These are phyloP conservation scores for Exophiala aquamarina DNA, from an alignment of 2,329 filamentous ascomycete species.

Conservation along the genomic window DNA sequence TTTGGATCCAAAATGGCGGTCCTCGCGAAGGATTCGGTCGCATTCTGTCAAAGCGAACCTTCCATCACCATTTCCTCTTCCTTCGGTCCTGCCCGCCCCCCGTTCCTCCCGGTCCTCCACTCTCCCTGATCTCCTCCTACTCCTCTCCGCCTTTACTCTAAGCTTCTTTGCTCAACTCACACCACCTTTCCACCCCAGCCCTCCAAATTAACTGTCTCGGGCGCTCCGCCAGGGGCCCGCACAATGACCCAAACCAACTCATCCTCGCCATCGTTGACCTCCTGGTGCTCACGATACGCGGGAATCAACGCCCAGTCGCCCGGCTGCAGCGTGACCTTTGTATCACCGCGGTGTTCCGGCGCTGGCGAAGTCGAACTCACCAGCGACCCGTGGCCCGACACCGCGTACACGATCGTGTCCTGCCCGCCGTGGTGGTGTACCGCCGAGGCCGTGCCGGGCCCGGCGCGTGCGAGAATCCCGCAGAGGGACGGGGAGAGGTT, in stretches of 20 bases:
- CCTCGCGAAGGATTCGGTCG: too few species aligned
- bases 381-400: constrained; percentile 61
- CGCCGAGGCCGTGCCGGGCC: too few species aligned
- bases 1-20: too few species aligned
- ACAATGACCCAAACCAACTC: constrained; percentile 67
- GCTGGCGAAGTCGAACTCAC: constrained; percentile 35
- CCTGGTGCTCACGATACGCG: constrained; percentile 69
- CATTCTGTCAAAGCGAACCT: too few species aligned
- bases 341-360: constrained; percentile 53
- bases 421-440: too few species aligned
- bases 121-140: too few species aligned
- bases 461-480: too few species aligned
- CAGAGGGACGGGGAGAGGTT: constrained; percentile 66
- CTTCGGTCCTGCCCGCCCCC: too few species aligned
- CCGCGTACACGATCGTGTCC: too few species aligned
- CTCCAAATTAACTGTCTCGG: constrained; percentile 62
- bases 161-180: not conserved
- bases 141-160: too few species aligned
- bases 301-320: constrained; percentile 72
- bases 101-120: too few species aligned
- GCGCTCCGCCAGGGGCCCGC: constrained; percentile 56
- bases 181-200: constrained; percentile 52
- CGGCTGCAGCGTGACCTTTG: constrained; percentile 56
- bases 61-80: too few species aligned
- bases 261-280: constrained; percentile 64